Percentiles rank a stretch among this genome's conserved stretches.
Evolutionary conservation across 768 basidiomycete genomes (phyloP).

Genomic region (Lentinula aciculospora): DNA sequence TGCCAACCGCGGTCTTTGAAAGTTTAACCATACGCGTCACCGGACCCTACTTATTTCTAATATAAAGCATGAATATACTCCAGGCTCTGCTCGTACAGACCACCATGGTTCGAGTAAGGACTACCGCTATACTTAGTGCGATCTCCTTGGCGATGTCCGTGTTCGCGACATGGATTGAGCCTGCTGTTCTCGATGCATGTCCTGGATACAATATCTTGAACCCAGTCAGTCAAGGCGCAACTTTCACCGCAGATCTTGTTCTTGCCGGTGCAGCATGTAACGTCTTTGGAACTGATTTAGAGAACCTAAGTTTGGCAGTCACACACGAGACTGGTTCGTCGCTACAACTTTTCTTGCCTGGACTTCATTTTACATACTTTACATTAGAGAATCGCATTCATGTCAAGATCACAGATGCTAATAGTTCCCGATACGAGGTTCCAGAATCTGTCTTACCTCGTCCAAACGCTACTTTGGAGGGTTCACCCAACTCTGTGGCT

Average conservation of each 20-base stretch:
- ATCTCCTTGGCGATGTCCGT: not conserved
- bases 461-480: slow-evolving; percentile 27
- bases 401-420: slow-evolving; percentile 54
- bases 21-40: not conserved
- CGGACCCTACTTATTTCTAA: not conserved
- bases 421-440: slow-evolving; percentile 51
- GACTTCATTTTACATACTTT: not conserved
- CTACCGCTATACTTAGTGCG: not conserved
- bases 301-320: slow-evolving; percentile 41
- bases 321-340: slow-evolving; percentile 51
- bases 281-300: slow-evolving; percentile 53
- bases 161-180: slow-evolving; percentile 15
- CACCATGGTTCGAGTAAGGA: not conserved
- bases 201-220: slow-evolving; percentile 52
- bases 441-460: slow-evolving; percentile 58
- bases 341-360: not conserved
- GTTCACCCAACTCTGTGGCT: slow-evolving; percentile 25
- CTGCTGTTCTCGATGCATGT: slow-evolving; percentile 46
- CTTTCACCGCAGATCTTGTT: slow-evolving; percentile 45
- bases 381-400: slow-evolving; percentile 52
- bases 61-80: not conserved
- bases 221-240: slow-evolving; percentile 30
- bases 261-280: slow-evolving; percentile 50
- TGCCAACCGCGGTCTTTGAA: not conserved
- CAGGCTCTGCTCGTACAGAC: not conserved